Conservation (phyloP, 140 eudicot genomes). For the Bidens hawaiensis region DNA sequence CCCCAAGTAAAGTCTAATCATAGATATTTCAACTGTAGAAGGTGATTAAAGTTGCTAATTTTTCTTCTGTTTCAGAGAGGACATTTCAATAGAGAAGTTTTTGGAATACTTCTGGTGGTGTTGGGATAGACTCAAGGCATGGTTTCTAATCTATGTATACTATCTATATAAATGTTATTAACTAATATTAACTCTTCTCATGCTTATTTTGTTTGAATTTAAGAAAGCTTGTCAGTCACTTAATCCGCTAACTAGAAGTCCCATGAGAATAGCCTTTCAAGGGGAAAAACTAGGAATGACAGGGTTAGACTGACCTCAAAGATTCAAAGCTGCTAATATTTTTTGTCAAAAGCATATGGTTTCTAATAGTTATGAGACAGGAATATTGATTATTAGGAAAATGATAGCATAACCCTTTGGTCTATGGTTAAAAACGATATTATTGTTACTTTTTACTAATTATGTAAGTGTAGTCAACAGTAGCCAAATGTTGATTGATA, state of each 20-base stretch:
- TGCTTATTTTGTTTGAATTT: conserved; percentile 9
- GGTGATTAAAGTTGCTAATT: conserved; percentile 4
- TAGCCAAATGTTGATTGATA: background rate
- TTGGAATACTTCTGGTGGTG: conserved; percentile 97
- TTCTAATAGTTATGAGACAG: background rate
- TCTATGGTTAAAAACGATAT: background rate
- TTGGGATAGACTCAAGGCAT: conserved; percentile 80
- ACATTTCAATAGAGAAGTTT: conserved; percentile 81
- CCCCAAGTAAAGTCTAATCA: background rate
- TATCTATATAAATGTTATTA: conserved; percentile 12
- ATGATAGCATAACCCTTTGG: background rate
- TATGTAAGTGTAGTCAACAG: background rate
- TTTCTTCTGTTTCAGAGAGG: conserved; percentile 51
- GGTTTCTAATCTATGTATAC: conserved; percentile 22
- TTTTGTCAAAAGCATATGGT: conserved; percentile 2
- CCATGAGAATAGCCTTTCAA: conserved; percentile 1
- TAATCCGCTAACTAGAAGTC: background rate
- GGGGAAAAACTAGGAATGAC: background rate
- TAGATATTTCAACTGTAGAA: conserved; percentile 2
- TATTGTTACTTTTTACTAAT: background rate
- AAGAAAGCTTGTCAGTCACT: background rate
- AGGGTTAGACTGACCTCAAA: conserved; percentile 4
- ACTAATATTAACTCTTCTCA: conserved; percentile 3
- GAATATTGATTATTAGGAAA: background rate
- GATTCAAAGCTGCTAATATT: background rate